phyloP scores from a whole-genome alignment of 805 yeast species.

The Isabelozyma rhagii region DNA sequence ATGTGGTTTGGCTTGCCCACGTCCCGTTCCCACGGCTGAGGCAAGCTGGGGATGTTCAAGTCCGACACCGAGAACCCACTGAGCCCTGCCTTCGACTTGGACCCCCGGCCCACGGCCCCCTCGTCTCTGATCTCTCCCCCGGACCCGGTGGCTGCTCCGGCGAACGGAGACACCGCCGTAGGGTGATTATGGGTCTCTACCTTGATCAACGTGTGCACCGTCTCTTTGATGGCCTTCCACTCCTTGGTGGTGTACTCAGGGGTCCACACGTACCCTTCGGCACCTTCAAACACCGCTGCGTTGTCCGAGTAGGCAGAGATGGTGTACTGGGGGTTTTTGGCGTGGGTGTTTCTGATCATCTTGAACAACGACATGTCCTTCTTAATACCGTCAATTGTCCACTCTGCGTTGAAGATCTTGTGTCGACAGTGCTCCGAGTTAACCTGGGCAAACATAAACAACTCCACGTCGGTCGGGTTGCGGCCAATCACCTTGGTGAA shows the following conservation, averaged over 20 bases:
- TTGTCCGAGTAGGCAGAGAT: slow-evolving; percentile 95
- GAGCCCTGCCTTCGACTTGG: slow-evolving; percentile 94
- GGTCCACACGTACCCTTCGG: slow-evolving; percentile 70
- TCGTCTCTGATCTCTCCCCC: slow-evolving; percentile 99
- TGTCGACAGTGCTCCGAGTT: slow-evolving; percentile 99
- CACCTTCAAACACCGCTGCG: slow-evolving; percentile 92
- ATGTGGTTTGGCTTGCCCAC: slow-evolving; percentile 91
- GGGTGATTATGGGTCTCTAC: slow-evolving; percentile 99
- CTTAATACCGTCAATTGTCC: slow-evolving; percentile 86
- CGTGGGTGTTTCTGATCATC: slow-evolving; percentile 95
- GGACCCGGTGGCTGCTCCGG: slow-evolving; percentile 99
- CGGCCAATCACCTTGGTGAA: slow-evolving; percentile 74
- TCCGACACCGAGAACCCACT: slow-evolving; percentile 93
- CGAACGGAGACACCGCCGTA: slow-evolving; percentile 97
- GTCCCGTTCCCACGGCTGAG: slow-evolving; percentile 93
- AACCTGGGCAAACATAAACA: slow-evolving; percentile 99
- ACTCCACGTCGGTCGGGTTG: slow-evolving; percentile 96
- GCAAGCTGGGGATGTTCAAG: slow-evolving; percentile 75
- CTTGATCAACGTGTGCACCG: slow-evolving; percentile 84
- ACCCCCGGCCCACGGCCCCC: slow-evolving; percentile 99
- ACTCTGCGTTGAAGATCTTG: slow-evolving; percentile 96
- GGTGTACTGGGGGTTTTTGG: slow-evolving; percentile 73
- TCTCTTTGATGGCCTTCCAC: slow-evolving; percentile 75
- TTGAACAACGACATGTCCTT: slow-evolving; percentile 78
- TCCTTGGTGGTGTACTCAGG: slow-evolving; percentile 71